A percentile compares a stretch with the other conserved stretches of the same genome.
These are phyloP conservation scores for Aspergillus wentii DNA, from an alignment of 495 filamentous ascomycete species.

Conservation along the genomic window DNA sequence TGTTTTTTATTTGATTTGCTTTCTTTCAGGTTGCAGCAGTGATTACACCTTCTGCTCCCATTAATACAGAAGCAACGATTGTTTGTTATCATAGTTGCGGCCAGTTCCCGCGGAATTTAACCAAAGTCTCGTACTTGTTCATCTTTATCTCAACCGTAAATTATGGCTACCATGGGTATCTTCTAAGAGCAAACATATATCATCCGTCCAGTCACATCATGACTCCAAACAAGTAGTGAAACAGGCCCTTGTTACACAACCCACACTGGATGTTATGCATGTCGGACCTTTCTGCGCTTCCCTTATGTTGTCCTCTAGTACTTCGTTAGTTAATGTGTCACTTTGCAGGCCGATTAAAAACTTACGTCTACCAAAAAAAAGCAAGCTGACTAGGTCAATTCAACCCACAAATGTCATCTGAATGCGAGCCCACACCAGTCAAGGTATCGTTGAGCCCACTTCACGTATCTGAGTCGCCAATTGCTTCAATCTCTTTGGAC, in stretches of 20 bases:
- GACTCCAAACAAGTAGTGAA: not conserved
- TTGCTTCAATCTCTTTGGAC: conserved; percentile 32
- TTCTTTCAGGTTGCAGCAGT: conserved; percentile 2
- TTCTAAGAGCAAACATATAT: conserved; percentile 6
- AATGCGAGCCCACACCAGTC: too few relatives aligned
- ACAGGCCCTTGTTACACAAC: too few relatives aligned
- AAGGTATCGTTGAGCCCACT: too few relatives aligned
- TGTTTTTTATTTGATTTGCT: conserved; percentile 2
- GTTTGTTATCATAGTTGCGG: too few relatives aligned
- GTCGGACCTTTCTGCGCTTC: too few relatives aligned
- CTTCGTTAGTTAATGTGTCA: too few relatives aligned
- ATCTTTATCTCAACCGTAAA: conserved; percentile 1
- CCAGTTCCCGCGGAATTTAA: conserved; percentile 4
- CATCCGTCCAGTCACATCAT: conserved; percentile 1
- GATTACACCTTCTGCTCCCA: conserved; percentile 1
- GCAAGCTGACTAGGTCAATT: too few relatives aligned
- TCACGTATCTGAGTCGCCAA: conserved; percentile 26
- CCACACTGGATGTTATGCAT: too few relatives aligned
- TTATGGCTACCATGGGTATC: conserved; percentile 6
- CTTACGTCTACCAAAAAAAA: too few relatives aligned
- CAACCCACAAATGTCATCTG: too few relatives aligned
- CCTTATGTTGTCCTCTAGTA: too few relatives aligned
- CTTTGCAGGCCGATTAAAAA: too few relatives aligned
- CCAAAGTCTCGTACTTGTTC: conserved; percentile 7
- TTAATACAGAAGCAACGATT: conserved; percentile 5